phyloP scores from a whole-genome alignment of 2,329 filamentous ascomycete genomes.

The Arachnopeziza araneosa region DNA sequence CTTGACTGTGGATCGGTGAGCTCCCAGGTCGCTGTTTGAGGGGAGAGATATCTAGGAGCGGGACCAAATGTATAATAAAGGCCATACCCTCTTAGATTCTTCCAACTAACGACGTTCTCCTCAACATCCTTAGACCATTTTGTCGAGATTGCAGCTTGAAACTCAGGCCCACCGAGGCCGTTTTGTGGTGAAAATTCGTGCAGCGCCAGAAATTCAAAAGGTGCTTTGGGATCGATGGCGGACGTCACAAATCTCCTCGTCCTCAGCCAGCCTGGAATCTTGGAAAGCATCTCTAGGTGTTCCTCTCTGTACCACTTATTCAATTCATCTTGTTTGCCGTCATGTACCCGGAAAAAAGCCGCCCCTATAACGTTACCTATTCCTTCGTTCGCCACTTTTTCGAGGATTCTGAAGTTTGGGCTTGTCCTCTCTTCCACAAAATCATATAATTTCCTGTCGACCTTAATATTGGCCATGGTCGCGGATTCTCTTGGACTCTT shows the following conservation, averaged over 20 bases:
- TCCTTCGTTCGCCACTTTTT: slow-evolving; percentile 53
- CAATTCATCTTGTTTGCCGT: slow-evolving; percentile 50
- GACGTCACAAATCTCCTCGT: slow-evolving; percentile 66
- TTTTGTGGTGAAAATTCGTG: slow-evolving; percentile 68
- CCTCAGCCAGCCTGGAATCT: slow-evolving; percentile 73
- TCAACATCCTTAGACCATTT: slow-evolving; percentile 56
- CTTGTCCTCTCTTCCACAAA: slow-evolving; percentile 51
- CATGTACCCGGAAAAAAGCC: slow-evolving; percentile 52
- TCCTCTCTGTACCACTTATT: slow-evolving; percentile 70
- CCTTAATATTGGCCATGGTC: slow-evolving; percentile 59
- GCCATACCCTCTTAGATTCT: slow-evolving; percentile 56
- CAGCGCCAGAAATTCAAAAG: slow-evolving; percentile 56
- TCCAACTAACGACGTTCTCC: slow-evolving; percentile 50
- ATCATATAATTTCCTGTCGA: slow-evolving; percentile 68
- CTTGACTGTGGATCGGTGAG: slow-evolving; percentile 40
- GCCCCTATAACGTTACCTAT: slow-evolving; percentile 57
- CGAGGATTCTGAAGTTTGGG: slow-evolving; percentile 52
- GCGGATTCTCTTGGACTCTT: slow-evolving; percentile 55
- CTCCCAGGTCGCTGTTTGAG: slow-evolving; percentile 31
- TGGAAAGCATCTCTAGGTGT: slow-evolving; percentile 64
- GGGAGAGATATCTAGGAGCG: slow-evolving; percentile 60
- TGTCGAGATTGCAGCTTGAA: slow-evolving; percentile 57
- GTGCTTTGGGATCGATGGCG: slow-evolving; percentile 50
- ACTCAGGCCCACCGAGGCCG: slow-evolving; percentile 59
- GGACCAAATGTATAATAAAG: slow-evolving; percentile 78